These are phyloP conservation scores for Amanita polypyramis DNA, from an alignment of 768 basidiomycete species.

Conservation along the genomic window DNA sequence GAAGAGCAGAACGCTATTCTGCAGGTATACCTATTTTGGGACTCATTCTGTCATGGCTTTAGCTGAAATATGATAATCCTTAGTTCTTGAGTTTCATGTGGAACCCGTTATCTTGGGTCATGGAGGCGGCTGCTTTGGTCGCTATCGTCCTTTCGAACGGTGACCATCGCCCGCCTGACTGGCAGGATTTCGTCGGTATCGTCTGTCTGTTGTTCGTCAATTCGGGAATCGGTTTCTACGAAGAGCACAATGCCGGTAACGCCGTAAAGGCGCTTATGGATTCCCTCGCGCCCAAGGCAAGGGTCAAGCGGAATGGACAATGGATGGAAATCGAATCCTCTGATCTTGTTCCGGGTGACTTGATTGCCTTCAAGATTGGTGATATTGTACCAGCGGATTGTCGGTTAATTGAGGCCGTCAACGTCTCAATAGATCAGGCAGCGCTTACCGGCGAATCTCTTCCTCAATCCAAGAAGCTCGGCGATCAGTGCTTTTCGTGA, in stretches of 20 bases:
- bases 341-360: slow-evolving; percentile 88
- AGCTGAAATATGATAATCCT: not conserved
- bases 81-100: slow-evolving; percentile 97
- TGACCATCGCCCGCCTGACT: slow-evolving; percentile 76
- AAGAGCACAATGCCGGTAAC: slow-evolving; percentile 94
- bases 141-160: slow-evolving; percentile 97
- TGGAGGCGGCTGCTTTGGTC: slow-evolving; percentile 93
- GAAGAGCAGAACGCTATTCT: slow-evolving; percentile 90
- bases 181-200: slow-evolving; percentile 98
- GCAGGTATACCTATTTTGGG: slow-evolving; percentile 40
- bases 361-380: slow-evolving; percentile 98
- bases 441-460: slow-evolving; percentile 97
- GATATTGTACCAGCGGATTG: slow-evolving; percentile 98
- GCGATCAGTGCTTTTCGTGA: slow-evolving; percentile 97
- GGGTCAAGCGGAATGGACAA: slow-evolving; percentile 73
- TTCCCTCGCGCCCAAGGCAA: slow-evolving; percentile 95
- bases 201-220: slow-evolving; percentile 85
- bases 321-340: slow-evolving; percentile 92
- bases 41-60: not conserved
- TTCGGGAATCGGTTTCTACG: slow-evolving; percentile 96
- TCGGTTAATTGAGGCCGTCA: slow-evolving; percentile 92
- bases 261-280: slow-evolving; percentile 99
- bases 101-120: slow-evolving; percentile 99
- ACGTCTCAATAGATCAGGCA: slow-evolving; percentile 97
- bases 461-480: slow-evolving; percentile 83